Evolutionary conservation across 805 yeast species (phyloP).

Genomic region (Metschnikowia arizonensis): DNA sequence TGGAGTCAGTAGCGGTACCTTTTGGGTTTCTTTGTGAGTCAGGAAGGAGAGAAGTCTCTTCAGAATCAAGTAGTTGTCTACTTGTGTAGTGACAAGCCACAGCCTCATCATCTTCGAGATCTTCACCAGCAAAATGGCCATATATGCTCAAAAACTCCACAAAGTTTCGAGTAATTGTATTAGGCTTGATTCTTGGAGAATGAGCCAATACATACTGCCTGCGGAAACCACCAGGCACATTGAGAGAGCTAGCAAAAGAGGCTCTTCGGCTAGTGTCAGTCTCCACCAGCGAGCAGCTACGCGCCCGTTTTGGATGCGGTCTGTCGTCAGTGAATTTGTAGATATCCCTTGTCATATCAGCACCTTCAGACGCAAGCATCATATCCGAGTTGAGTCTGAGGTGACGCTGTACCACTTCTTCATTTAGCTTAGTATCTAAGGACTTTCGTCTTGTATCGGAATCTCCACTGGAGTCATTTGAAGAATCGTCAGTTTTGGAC

Average conservation of each 20-base stretch:
- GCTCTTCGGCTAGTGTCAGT: slow-evolving; percentile 39
- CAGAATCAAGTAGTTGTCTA: slow-evolving; percentile 15
- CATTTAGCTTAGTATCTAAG: slow-evolving; percentile 8
- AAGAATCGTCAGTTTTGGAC: slow-evolving; percentile 6
- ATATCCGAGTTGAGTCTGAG: slow-evolving; percentile 11
- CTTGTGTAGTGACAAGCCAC: slow-evolving; percentile 45
- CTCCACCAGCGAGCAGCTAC: slow-evolving; percentile 16
- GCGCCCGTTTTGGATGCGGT: slow-evolving; percentile 12
- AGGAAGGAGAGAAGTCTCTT: slow-evolving; percentile 36
- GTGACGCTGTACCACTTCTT: slow-evolving; percentile 14
- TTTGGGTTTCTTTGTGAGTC: slow-evolving; percentile 13
- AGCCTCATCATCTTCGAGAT: slow-evolving; percentile 63
- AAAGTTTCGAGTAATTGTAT: slow-evolving; percentile 64
- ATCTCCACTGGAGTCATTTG: slow-evolving; percentile 9
- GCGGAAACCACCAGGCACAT: slow-evolving; percentile 82
- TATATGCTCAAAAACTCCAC: slow-evolving; percentile 72
- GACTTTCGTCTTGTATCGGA: slow-evolving; percentile 1
- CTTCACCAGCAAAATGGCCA: slow-evolving; percentile 87
- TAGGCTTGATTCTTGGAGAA: slow-evolving; percentile 24
- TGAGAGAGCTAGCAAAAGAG: slow-evolving; percentile 62
- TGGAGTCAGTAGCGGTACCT: slow-evolving; percentile 69
- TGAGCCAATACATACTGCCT: slow-evolving; percentile 53
- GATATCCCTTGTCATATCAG: slow-evolving; percentile 18
- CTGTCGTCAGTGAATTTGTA: slow-evolving; percentile 12
- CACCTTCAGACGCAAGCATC: slow-evolving; percentile 17